These are phyloP conservation scores for Rhizopogon rudus DNA, from an alignment of 768 basidiomycete species.

Conservation along the genomic window DNA sequence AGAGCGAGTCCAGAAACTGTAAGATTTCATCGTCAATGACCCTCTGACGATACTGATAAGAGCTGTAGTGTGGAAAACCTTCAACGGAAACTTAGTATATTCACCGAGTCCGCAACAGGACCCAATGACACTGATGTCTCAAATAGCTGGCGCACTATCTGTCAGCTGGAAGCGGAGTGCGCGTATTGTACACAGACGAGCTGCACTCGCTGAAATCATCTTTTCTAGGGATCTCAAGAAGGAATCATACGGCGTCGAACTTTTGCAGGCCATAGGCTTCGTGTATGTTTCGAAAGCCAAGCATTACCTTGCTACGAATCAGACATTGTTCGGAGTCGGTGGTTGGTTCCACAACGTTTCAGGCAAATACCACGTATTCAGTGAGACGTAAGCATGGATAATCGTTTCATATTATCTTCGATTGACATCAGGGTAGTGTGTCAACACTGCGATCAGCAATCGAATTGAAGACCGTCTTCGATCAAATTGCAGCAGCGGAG, in stretches of 20 bases:
- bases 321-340: slow-evolving; percentile 74
- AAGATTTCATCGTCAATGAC: not conserved
- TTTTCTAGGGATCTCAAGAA: slow-evolving; percentile 64
- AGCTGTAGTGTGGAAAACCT: slow-evolving; percentile 54
- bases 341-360: slow-evolving; percentile 93
- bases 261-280: slow-evolving; percentile 82
- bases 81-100: slow-evolving; percentile 79
- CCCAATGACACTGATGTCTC: slow-evolving; percentile 67
- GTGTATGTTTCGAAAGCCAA: slow-evolving; percentile 81
- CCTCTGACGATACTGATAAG: slow-evolving; percentile 2
- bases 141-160: slow-evolving; percentile 71
- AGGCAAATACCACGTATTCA: slow-evolving; percentile 90
- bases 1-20: slow-evolving; percentile 69
- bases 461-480: slow-evolving; percentile 85
- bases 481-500: slow-evolving; percentile 89
- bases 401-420: not conserved
- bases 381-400: slow-evolving; percentile 68
- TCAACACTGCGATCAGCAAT: slow-evolving; percentile 84
- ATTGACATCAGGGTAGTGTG: slow-evolving; percentile 41
- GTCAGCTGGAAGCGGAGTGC: slow-evolving; percentile 76
- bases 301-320: slow-evolving; percentile 71
- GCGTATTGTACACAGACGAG: slow-evolving; percentile 23
- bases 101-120: slow-evolving; percentile 76
- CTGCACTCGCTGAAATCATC: slow-evolving; percentile 2
- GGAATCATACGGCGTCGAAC: slow-evolving; percentile 85